Percentiles rank a stretch among this genome's conserved stretches.
phyloP scores from a whole-genome alignment of 768 basidiomycete genomes.

The Mrakia blollopis region DNA sequence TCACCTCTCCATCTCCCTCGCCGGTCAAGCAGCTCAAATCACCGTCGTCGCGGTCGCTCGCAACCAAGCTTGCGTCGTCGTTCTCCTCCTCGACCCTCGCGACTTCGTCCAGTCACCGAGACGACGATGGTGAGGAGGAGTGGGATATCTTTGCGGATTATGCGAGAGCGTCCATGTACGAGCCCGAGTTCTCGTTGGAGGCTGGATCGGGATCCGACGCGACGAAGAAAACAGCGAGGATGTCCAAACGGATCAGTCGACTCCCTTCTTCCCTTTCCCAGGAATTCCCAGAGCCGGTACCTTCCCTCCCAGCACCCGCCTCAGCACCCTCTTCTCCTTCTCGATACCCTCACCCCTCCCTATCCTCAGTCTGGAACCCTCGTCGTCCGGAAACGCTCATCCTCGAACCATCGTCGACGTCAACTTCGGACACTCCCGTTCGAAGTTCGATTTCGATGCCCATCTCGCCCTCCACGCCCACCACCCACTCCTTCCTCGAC shows the following conservation, averaged over 20 bases:
- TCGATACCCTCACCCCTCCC: neutral
- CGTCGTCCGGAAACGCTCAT: conserved; percentile 3
- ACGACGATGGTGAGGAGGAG: conserved; percentile 13
- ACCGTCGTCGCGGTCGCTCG: neutral
- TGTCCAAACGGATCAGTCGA: neutral
- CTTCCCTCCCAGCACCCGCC: neutral
- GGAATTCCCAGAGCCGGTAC: neutral
- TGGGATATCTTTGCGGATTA: conserved; percentile 23
- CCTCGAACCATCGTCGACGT: neutral
- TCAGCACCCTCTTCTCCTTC: neutral
- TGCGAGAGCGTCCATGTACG: conserved; percentile 20
- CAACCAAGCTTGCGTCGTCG: neutral
- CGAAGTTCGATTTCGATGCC: neutral
- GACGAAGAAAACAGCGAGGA: neutral
- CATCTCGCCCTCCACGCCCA: neutral
- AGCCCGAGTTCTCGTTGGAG: neutral
- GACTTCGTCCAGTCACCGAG: neutral
- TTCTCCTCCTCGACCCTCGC: conserved; percentile 2
- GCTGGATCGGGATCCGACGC: neutral
- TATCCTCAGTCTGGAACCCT: neutral
- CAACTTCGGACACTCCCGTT: neutral
- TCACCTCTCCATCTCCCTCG: neutral
- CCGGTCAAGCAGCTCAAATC: neutral
- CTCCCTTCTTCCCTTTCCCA: neutral
- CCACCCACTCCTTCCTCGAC: neutral